Evolutionary conservation across 1,139 yeast genomes (phyloP), one percentile per base, ranked within the genome.

Genomic region (Candida glucosophila): DNA sequence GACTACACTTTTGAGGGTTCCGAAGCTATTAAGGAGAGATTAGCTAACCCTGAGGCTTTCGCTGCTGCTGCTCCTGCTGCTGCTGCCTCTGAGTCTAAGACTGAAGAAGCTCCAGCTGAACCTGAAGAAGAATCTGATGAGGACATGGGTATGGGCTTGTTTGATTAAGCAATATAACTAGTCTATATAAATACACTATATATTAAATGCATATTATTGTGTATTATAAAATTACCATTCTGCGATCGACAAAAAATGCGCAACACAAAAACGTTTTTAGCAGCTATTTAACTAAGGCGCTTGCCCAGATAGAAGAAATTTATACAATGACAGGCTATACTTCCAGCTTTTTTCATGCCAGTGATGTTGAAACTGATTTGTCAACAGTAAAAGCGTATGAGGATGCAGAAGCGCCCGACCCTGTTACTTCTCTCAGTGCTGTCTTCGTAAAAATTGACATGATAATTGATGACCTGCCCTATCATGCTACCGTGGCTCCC

Each of bases 1-100:
- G 96, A 90, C 65, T 90, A 88, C 85, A 82, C 95, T 58, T 90
- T 80, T 72, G 97, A 92, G 72, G 98, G 95, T 67, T 83, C 95
- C 51, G 98, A 88, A 76, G 86, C 92, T 52, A 77, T 92, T 73
- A 85, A 85, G 81, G 98, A 90, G 81, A 83, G 97, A 73, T 74
- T 90, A 57, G 71, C 71, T 42, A 65, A 65, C 69, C 72, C 72
- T 47, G 72, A 65, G 30, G 97, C 95, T 70, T 90, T 90, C 83
- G 98, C 98, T 63, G 95, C 93, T 52, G 95, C 95, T 66, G 93
- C 93, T 65, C 97, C 97, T 58, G 81, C 58, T 52, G 88, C 92
- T 66, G 93, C 95, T 46, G 86, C 93, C 55, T 81, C 65, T 53
- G 79, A 88, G 50, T 73, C 78, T 50, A 78, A 80, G 47, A 70